phyloP scores from a whole-genome alignment of 2,329 filamentous ascomycete genomes.

The Xylariomycetidae sp. region DNA sequence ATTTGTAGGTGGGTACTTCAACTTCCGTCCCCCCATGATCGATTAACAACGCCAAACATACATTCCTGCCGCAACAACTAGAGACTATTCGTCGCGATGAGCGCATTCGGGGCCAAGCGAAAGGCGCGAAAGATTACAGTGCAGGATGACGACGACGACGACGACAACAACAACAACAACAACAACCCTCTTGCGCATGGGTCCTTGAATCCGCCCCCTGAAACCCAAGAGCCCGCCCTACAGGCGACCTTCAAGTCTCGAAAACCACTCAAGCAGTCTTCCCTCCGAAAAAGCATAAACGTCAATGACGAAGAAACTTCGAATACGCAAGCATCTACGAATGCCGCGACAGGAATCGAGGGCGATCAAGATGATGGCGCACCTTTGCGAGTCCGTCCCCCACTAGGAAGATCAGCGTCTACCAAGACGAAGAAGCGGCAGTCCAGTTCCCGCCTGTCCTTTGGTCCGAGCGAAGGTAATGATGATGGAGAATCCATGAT shows the following conservation, averaged over 20 bases:
- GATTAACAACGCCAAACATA: too few species aligned
- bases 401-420: constrained; percentile 41
- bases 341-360: constrained; percentile 12
- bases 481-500: constrained; percentile 39
- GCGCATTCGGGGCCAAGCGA: constrained; percentile 51
- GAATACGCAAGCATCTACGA: constrained; percentile 13
- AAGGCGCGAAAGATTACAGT: constrained; percentile 76
- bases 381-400: constrained; percentile 46
- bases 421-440: constrained; percentile 65
- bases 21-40: too few species aligned
- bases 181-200: too few species aligned
- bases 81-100: too few species aligned
- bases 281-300: constrained; percentile 52
- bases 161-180: constrained; percentile 18
- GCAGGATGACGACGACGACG: constrained; percentile 58
- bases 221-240: constrained; percentile 28
- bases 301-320: constrained; percentile 34
- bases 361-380: constrained; percentile 37
- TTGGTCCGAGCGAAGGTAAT: constrained; percentile 58
- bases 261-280: constrained; percentile 54
- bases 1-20: too few species aligned
- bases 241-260: constrained; percentile 41
- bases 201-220: constrained; percentile 21
- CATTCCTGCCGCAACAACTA: too few species aligned
- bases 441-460: constrained; percentile 63